phyloP scores from a whole-genome alignment of 2,329 filamentous ascomycete genomes.

The Chaetothyriales sp. region DNA sequence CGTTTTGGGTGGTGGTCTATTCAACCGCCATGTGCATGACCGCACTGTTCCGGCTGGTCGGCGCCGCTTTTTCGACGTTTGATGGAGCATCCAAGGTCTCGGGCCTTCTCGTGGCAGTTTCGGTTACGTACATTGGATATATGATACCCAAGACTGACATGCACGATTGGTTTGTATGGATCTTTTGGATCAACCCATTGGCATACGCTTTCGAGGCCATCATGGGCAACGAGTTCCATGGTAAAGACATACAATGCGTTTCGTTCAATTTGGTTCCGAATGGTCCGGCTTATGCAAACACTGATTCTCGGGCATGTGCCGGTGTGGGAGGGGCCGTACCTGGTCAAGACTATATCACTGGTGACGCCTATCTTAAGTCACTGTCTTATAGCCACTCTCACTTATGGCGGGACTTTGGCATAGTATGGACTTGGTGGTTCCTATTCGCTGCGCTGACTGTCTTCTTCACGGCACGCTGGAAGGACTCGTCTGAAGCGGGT shows the following conservation, averaged over 20 bases:
- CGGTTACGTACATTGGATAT: slow-evolving; percentile 31
- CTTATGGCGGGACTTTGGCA: slow-evolving; percentile 63
- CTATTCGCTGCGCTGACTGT: slow-evolving; percentile 66
- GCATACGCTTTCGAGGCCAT: slow-evolving; percentile 28
- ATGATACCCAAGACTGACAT: slow-evolving; percentile 34
- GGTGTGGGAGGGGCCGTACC: slow-evolving; percentile 40
- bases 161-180: slow-evolving; percentile 47
- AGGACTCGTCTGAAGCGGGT: slow-evolving; percentile 67
- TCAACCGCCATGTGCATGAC: slow-evolving; percentile 44
- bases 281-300: slow-evolving; percentile 33
- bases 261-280: slow-evolving; percentile 40
- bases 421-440: slow-evolving; percentile 61
- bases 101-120: slow-evolving; percentile 24
- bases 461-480: slow-evolving; percentile 63
- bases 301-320: slow-evolving; percentile 48
- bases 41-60: slow-evolving; percentile 43
- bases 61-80: slow-evolving; percentile 42
- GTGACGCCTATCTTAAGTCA: slow-evolving; percentile 42
- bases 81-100: slow-evolving; percentile 44
- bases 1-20: slow-evolving; percentile 42
- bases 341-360: slow-evolving; percentile 39
- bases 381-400: slow-evolving; percentile 43
- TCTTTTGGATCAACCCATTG: slow-evolving; percentile 39
- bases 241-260: slow-evolving; percentile 13
- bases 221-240: slow-evolving; percentile 26